These are phyloP conservation scores for Chamaecyparis obtusa DNA, from an alignment of 75 land plant species.

Conservation along the genomic window DNA sequence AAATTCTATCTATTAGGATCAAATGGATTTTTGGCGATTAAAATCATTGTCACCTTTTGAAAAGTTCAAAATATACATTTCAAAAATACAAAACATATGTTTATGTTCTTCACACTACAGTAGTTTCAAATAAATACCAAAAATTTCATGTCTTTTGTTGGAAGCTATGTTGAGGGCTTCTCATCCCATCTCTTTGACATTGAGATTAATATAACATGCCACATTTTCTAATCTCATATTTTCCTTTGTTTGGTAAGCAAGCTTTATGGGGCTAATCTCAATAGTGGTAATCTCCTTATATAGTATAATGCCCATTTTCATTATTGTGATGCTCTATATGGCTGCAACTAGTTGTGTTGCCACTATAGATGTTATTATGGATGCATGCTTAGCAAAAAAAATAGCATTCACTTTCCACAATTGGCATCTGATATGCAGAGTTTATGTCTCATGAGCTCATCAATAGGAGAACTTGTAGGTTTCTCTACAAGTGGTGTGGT, in stretches of 20 bases:
- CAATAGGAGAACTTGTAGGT: conserved; percentile 43
- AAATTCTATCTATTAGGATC: background rate
- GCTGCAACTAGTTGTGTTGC: conserved; percentile 17
- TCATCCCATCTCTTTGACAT: background rate
- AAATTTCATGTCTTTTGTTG: background rate
- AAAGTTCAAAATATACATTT: background rate
- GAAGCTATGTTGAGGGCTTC: too few relatives aligned
- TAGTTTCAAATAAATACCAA: background rate
- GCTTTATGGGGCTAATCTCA: background rate
- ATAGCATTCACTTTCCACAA: conserved; percentile 37
- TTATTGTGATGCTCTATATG: conserved; percentile 18
- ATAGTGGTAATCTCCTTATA: conserved; percentile 6
- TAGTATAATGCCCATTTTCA: conserved; percentile 7
- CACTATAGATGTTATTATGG: conserved; percentile 63
- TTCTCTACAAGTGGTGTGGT: conserved; percentile 47
- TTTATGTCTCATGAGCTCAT: background rate
- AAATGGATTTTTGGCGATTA: background rate
- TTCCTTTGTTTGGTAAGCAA: conserved; percentile 20
- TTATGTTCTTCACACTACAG: background rate
- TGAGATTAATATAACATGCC: background rate
- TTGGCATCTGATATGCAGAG: conserved; percentile 33
- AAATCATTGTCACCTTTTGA: too few relatives aligned
- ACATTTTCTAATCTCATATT: conserved; percentile 20
- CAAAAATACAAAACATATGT: background rate
- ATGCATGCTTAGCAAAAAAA: conserved; percentile 55